These are phyloP conservation scores for Calocera viscosa DNA, from an alignment of 768 basidiomycete genomes.

Conservation along the genomic window DNA sequence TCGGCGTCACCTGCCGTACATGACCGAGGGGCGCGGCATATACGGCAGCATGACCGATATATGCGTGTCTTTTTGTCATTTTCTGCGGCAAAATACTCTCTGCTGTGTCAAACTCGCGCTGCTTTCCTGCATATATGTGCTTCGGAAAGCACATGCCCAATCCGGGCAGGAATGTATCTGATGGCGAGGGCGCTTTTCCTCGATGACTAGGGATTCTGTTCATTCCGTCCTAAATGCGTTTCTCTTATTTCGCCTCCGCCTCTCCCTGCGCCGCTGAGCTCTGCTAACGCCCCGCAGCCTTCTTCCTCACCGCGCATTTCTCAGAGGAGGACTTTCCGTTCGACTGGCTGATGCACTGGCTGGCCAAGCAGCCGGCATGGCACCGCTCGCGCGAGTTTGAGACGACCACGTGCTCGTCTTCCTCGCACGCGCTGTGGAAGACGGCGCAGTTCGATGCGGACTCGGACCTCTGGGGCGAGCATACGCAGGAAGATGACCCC, in stretches of 20 bases:
- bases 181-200: too few relatives aligned
- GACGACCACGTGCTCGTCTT: constrained; percentile 52
- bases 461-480: constrained; percentile 28
- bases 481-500: constrained; percentile 27
- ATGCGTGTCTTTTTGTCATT: too few relatives aligned
- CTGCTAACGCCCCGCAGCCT: constrained; percentile 20
- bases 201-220: too few relatives aligned
- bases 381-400: constrained; percentile 63
- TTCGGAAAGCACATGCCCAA: too few relatives aligned
- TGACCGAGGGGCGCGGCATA: too few relatives aligned
- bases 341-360: constrained; percentile 86
- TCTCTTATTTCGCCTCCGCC: not conserved
- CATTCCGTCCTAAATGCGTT: too few relatives aligned
- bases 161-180: too few relatives aligned
- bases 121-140: too few relatives aligned
- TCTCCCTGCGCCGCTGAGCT: not conserved
- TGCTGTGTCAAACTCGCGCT: too few relatives aligned
- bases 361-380: constrained; percentile 44
- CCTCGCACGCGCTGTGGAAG: constrained; percentile 6
- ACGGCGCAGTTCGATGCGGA: constrained; percentile 5
- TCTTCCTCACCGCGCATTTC: constrained; percentile 84
- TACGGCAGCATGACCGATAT: too few relatives aligned
- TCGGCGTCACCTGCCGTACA: too few relatives aligned
- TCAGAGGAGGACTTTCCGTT: constrained; percentile 83
- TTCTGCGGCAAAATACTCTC: too few relatives aligned